Evolutionary conservation across 441 rosid genomes (phyloP).

Genomic region (Gossypium aridum): DNA sequence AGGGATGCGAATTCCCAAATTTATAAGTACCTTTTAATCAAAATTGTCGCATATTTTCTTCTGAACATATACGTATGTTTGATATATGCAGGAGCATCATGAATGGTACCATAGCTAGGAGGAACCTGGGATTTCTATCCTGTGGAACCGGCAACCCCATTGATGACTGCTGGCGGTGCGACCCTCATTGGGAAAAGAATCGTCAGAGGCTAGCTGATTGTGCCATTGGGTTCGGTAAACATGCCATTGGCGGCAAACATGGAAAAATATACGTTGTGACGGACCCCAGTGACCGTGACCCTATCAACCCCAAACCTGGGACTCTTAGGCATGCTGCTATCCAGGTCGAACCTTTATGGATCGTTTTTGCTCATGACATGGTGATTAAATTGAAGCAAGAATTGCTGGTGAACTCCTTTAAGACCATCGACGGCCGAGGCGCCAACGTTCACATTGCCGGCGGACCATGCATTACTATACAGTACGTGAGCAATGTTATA

Average conservation of each 20-base stretch:
- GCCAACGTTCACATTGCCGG: constrained; percentile 37
- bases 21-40: no score
- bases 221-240: constrained; percentile 37
- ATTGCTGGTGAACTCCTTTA: constrained; percentile 39
- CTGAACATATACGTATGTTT: background rate
- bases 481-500: constrained; percentile 34
- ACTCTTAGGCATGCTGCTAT: constrained; percentile 38
- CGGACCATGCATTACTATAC: constrained; percentile 43
- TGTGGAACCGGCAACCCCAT: background rate
- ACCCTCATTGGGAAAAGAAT: background rate
- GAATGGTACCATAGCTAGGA: constrained; percentile 24
- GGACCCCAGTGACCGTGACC: constrained; percentile 25
- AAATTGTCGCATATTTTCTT: background rate
- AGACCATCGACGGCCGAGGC: constrained; percentile 45
- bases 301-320: constrained; percentile 39
- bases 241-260: constrained; percentile 37
- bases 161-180: background rate
- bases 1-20: no score
- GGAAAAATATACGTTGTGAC: constrained; percentile 36
- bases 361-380: background rate
- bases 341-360: constrained; percentile 18
- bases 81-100: constrained; percentile 15
- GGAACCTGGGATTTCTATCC: constrained; percentile 12
- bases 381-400: constrained; percentile 23
- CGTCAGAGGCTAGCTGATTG: background rate